Evolutionary conservation across 257 asterid species (phyloP), one percentile per base, ranked within the genome.

Genomic region (Nicotiana tomentosiformis): DNA sequence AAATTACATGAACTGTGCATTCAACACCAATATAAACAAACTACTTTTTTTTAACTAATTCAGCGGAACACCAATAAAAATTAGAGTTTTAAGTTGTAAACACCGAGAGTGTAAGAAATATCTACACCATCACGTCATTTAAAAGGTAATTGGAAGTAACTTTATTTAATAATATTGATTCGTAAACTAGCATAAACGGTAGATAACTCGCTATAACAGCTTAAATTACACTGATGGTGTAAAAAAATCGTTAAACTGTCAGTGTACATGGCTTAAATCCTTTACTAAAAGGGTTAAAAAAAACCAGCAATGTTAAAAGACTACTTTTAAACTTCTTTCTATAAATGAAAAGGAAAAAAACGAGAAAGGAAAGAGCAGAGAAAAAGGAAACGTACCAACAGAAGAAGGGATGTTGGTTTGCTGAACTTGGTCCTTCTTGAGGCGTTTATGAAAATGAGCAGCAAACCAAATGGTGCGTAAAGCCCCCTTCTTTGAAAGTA

Each of bases 401-500:
- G 95, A 94, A 85, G 93, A 86, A 82, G 91, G 65, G 82, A 96
- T 91, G 84, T 93, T 67, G 51, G 95, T 94, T 32, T 86, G 90
- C 81, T 78, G 86, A n/a, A 96, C 82, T 84, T 91, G 96, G 12
- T 88, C 84, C 62, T 89, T 92, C 46, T 90, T 89, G 10, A 94
- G 92, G 83, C 89, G 88, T 35, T 89, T 90, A 83, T 84, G 88
- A 85, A 93, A 91, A 87, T 96, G 99, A 82, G 97, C 99, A 83
- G 99, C 99, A 92, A 90, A 65, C 99, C 99, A 96, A 77, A 96
- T 85, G 78, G 86, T 88, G 82, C 95, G 96, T 60, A 94, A 82
- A 58, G 88, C 87, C 87, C 94, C 98, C 83, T 91, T 94, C 90
- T 88, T 96, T 20, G 98, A 93, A 30, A 96, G 90, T 39, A 96